Conservation (phyloP, 352 stramenopile genomes). For the Globisporangium rhizosaccharum region DNA sequence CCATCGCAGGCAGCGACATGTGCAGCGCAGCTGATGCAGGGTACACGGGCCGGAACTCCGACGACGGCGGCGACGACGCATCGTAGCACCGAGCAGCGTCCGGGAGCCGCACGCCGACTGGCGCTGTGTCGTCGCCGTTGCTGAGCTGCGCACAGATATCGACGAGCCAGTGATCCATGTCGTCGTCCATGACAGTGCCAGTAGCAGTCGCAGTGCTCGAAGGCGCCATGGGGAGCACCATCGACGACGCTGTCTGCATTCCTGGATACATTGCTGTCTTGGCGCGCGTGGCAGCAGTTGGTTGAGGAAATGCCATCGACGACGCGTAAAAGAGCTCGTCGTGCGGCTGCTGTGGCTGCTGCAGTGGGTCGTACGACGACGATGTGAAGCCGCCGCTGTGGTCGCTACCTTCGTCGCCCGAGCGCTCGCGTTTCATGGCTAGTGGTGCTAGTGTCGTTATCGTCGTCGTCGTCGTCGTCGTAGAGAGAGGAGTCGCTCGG, state of each 20-base stretch:
- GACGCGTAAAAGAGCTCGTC: background rate
- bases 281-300: background rate
- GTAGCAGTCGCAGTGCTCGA: background rate
- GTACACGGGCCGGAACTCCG: background rate
- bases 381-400: background rate
- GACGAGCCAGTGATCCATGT: constrained; percentile 15
- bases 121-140: constrained; percentile 1
- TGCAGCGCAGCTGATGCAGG: background rate
- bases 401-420: background rate
- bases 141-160: constrained; percentile 14
- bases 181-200: constrained; percentile 6
- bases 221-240: background rate
- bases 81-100: background rate
- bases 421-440: background rate
- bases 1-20: background rate
- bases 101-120: background rate
- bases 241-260: background rate
- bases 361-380: background rate
- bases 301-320: background rate
- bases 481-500: no score
- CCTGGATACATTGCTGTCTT: background rate
- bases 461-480: background rate
- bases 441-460: background rate
- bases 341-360: background rate
- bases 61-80: background rate